A percentile compares a stretch with the other conserved stretches of the same genome.
phyloP scores from a whole-genome alignment of 208 protist genomes.

The Wallacemonas sp. region DNA sequence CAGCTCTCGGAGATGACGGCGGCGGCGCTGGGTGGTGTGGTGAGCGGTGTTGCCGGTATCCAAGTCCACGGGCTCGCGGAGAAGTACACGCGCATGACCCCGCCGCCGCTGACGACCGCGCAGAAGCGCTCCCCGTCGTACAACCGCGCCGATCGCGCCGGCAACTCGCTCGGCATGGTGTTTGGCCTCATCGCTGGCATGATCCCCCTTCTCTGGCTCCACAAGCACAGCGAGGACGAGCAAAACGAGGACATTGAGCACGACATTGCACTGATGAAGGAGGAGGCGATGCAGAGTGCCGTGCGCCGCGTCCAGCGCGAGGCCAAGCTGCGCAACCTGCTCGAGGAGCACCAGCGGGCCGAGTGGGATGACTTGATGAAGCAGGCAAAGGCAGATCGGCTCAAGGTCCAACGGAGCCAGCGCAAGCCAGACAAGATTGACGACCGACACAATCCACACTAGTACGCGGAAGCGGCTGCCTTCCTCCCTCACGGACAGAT shows the following conservation, averaged over 20 bases:
- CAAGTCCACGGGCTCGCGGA: conserved; percentile 88
- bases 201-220: conserved; percentile 71
- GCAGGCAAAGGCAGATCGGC: conserved; percentile 5
- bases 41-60: conserved; percentile 84
- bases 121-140: conserved; percentile 46
- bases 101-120: conserved; percentile 57
- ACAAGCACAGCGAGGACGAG: conserved; percentile 17
- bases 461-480: not conserved
- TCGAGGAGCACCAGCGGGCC: conserved; percentile 26
- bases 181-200: conserved; percentile 77
- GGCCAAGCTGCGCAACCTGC: conserved; percentile 8
- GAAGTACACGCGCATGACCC: conserved; percentile 53
- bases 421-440: conserved; percentile 11
- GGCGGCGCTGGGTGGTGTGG: conserved; percentile 77
- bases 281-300: conserved; percentile 34
- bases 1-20: conserved; percentile 75
- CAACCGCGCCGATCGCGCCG: conserved; percentile 43
- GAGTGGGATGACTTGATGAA: conserved; percentile 23
- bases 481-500: not conserved
- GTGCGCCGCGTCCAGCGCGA: conserved; percentile 24
- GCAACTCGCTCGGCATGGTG: conserved; percentile 83
- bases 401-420: not conserved
- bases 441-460: conserved; percentile 9
- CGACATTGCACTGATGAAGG: conserved; percentile 32
- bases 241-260: conserved; percentile 32